Evolutionary conservation across 106 monocot species (phyloP), one percentile per base, ranked within the genome.

Genomic region (Amphibolis antarctica): DNA sequence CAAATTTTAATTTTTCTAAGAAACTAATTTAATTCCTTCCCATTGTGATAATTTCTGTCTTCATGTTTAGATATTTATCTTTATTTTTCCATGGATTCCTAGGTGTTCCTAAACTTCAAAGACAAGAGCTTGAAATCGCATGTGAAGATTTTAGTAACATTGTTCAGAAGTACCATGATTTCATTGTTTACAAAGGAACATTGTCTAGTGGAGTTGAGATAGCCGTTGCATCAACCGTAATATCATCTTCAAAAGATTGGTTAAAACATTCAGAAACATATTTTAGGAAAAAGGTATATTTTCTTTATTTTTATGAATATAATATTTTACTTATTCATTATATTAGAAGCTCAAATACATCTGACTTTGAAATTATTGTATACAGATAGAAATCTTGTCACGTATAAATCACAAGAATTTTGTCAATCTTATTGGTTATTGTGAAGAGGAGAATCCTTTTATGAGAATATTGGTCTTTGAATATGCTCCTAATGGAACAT

Each of bases 91-190:
- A 23, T 64, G 47, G 24, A 19, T 31, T 29, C 76, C 42, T 76
- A 93, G 93, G 85, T 19, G 85, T 93, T 15, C 85, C 82, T 42
- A 81, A 83, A 64, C 69, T 93, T 30, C 68, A 86, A 13, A 45
- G 81, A 25, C 10, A 63, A 31, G 93, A 93, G 67, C 74, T 93
- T 0, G 83, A 86, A 65, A 80, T 79, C 26, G 93, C 93, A 47
- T 93, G 93, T 63, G 93, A 93, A 66, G 86, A 80, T 46, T 89
- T 96, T 66, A 89, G 83, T 74, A 96, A 96, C 69, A 82, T 96
- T 19, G 74, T 86, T 7, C 47, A 28, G 19, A 61, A 61, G 47
- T 74, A 42, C 67, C 76, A 83, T 21, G 55, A 72, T 17, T 86
- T 59, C 75, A 89, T 73, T 19, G 53, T 86, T 9, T 96, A 74